phyloP scores from a whole-genome alignment of 345 rosid genomes.

The Fremontodendron californicum region DNA sequence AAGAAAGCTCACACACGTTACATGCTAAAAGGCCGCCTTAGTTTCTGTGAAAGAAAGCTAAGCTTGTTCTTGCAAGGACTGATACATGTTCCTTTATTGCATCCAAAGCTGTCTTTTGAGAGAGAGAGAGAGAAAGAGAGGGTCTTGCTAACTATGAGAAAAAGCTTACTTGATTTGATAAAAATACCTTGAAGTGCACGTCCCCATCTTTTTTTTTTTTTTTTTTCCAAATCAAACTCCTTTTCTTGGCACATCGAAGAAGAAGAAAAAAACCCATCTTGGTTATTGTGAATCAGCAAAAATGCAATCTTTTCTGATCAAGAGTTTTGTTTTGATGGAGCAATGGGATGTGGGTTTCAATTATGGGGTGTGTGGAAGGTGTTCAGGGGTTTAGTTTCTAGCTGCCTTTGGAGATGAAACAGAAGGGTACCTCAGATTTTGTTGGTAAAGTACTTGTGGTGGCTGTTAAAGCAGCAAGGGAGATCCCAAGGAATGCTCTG shows the following conservation, averaged over 20 bases:
- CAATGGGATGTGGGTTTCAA: conserved; percentile 33
- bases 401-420: conserved; percentile 33
- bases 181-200: too few relatives aligned
- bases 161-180: too few relatives aligned
- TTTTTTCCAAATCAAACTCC: conserved; percentile 9
- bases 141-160: conserved; percentile 9
- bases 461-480: conserved; percentile 81
- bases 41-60: conserved; percentile 19
- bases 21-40: conserved; percentile 1
- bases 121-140: conserved; percentile 13
- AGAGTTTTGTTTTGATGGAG: conserved; percentile 9
- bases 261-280: conserved; percentile 22
- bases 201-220: background rate
- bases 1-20: background rate
- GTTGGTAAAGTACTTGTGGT: conserved; percentile 72
- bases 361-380: conserved; percentile 23
- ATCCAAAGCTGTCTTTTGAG: conserved; percentile 14
- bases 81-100: conserved; percentile 18
- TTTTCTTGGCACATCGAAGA: background rate
- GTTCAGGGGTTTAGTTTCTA: conserved; percentile 10
- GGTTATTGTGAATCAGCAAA: conserved; percentile 18
- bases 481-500: conserved; percentile 71
- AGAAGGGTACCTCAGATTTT: conserved; percentile 41
- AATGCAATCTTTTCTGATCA: conserved; percentile 15
- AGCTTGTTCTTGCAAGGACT: conserved; percentile 19